Evolutionary conservation across 495 filamentous ascomycete species (phyloP).

Genomic region (Cercophora samala): DNA sequence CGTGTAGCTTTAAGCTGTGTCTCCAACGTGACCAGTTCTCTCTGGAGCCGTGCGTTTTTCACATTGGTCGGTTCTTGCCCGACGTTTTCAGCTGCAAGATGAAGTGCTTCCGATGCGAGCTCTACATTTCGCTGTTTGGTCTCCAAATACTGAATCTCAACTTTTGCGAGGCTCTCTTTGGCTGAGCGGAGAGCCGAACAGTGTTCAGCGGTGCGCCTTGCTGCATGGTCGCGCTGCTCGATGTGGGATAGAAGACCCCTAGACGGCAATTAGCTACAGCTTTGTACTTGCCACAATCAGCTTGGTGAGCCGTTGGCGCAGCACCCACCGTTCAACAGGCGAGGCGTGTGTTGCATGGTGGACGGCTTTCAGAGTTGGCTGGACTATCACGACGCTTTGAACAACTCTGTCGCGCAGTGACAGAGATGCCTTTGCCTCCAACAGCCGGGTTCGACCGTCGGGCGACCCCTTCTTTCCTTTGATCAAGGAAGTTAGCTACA

Average conservation of each 20-base stretch:
- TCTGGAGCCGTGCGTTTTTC: constrained; percentile 48
- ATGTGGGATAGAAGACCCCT: constrained; percentile 65
- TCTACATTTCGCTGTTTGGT: constrained; percentile 58
- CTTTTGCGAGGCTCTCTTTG: constrained; percentile 46
- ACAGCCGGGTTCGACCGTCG: constrained; percentile 58
- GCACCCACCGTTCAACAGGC: constrained; percentile 62
- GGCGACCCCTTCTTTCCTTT: background rate
- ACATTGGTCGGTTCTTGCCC: constrained; percentile 48
- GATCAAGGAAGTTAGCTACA: background rate
- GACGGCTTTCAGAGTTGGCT: constrained; percentile 72
- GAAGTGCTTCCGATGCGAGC: constrained; percentile 57
- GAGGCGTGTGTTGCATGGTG: constrained; percentile 64
- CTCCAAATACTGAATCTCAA: constrained; percentile 55
- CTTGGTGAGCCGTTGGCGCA: constrained; percentile 9
- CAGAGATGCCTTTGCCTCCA: constrained; percentile 67
- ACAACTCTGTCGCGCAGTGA: constrained; percentile 63
- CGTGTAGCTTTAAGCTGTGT: constrained; percentile 53
- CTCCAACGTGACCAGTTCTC: constrained; percentile 54
- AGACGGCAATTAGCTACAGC: constrained; percentile 8
- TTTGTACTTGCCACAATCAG: background rate
- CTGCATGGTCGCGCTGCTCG: constrained; percentile 63
- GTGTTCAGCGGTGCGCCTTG: constrained; percentile 57
- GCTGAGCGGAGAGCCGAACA: constrained; percentile 49
- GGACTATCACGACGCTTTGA: constrained; percentile 61
- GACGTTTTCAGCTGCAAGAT: constrained; percentile 56